phyloP scores from a whole-genome alignment of 2,329 filamentous ascomycete genomes.

The Ophiostoma sp. region DNA sequence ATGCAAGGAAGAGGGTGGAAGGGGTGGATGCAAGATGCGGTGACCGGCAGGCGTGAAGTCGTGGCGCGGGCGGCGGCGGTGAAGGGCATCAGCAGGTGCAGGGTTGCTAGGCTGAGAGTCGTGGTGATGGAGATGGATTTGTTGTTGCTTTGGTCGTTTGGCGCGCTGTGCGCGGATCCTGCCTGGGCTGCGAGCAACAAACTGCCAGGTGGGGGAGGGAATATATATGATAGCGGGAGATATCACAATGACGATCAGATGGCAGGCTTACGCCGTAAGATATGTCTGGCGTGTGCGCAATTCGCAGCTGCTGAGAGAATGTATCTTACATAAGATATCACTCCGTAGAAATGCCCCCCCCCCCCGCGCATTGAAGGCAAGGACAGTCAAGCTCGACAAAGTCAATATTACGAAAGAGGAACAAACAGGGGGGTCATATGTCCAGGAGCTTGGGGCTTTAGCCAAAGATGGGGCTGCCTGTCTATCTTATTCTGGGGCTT shows the following conservation, averaged over 20 bases:
- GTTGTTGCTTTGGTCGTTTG: neutral
- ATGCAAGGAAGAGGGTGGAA: neutral
- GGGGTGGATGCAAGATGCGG: slow-evolving; percentile 17
- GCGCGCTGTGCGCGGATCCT: neutral
- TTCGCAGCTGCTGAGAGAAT: neutral
- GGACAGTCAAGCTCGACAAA: neutral
- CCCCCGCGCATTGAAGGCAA: neutral
- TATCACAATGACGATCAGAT: slow-evolving; percentile 3
- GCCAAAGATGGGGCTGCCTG: slow-evolving; percentile 9
- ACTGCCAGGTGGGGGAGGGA: neutral
- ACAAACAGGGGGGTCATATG: neutral
- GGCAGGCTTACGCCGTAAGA: neutral
- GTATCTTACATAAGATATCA: no score
- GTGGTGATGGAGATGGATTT: neutral
- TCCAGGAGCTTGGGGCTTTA: slow-evolving; percentile 6
- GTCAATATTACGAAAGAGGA: slow-evolving; percentile 2
- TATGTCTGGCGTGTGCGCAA: neutral
- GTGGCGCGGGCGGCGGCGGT: slow-evolving; percentile 20
- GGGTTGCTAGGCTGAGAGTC: neutral
- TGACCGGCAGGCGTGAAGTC: slow-evolving; percentile 18
- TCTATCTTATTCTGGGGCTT: slow-evolving; percentile 6
- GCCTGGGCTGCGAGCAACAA: no score
- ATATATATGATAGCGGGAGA: slow-evolving; percentile 11
- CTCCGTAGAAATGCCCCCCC: neutral
- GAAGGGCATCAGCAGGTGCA: slow-evolving; percentile 11